Conservation (phyloP, 257 asterid species). For the Solanum microdontum region DNA sequence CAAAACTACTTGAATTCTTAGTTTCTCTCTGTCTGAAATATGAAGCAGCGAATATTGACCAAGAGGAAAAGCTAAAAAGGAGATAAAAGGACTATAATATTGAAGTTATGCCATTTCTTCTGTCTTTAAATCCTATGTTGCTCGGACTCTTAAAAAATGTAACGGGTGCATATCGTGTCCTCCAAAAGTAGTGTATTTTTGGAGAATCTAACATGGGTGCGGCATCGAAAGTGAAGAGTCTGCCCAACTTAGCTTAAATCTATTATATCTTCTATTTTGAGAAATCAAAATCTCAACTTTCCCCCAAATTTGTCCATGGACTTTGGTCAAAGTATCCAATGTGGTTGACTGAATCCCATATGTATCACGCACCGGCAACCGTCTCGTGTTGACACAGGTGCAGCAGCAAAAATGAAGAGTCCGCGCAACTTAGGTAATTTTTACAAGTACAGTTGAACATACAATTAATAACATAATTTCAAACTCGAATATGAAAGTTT, state of each 20-base stretch:
- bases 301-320: not conserved
- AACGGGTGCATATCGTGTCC: not conserved
- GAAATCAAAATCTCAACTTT: not conserved
- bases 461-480: not conserved
- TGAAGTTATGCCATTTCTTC: not conserved
- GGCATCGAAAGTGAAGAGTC: not conserved
- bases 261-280: not conserved
- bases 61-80: not conserved
- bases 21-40: not conserved
- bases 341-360: not conserved
- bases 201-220: not conserved
- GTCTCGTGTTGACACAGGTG: not conserved
- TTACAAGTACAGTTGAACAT: not conserved
- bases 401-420: not conserved
- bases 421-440: not conserved
- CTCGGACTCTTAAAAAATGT: not conserved
- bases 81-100: not conserved
- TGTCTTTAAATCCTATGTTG: not conserved
- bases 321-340: not conserved
- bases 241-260: not conserved
- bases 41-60: not conserved
- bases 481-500: not conserved
- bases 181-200: not conserved
- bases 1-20: not conserved
- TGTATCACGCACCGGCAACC: not conserved